Base-by-base conservation (phyloP, 495 filamentous ascomycete genomes). In the Hypoxylon crocopeplum region DNA sequence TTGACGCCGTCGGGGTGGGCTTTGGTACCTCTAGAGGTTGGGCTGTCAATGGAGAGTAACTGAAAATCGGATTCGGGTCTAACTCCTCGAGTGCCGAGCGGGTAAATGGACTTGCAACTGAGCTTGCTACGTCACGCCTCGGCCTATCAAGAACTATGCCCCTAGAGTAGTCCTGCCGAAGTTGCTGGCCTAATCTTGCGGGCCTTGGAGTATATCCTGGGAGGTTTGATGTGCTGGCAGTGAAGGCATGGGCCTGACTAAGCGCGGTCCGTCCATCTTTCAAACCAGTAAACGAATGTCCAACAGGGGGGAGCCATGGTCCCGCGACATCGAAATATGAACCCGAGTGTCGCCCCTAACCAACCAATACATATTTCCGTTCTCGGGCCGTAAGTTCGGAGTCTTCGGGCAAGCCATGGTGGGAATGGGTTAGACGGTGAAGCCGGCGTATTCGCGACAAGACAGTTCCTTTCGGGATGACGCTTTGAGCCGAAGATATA, bases 381-480 rank as follows among this genome's bases (percentile, higher is more conserved):
- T 67, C 63, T 51, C 52, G 56, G 33, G 55, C 37, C 44, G 17
- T 33, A 37, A 55, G 52, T 17, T 51, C 51, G 42, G 46, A 42
- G 16, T 59, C 45, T 27, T 70, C 57, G 19, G 55, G 59, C 7
- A 46, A 25, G 25, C 33, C 48, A 38, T 59, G 36, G 24, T 46
- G 38, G 13, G 48, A 53, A 47, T 39, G 45, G 53, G 34, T 62
- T 20, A 67, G 59, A 25, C 47, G 21, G n/a, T 59, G 53, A 37
- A 71, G 55, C 15, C 50, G 63, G 16, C 36, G 53, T 57, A 52
- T 44, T 32, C 47, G 59, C 20, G 62, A 64, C 34, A 41, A 44
- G 16, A 63, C 66, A 17, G 60, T 69, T 19, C 60, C 60, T 51
- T 40, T 54, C 17, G 63, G 66, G 19, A 67, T 53, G 16, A 42